These are phyloP conservation scores for Botrytis sinoallii DNA, from an alignment of 2,329 filamentous ascomycete genomes.

Conservation along the genomic window DNA sequence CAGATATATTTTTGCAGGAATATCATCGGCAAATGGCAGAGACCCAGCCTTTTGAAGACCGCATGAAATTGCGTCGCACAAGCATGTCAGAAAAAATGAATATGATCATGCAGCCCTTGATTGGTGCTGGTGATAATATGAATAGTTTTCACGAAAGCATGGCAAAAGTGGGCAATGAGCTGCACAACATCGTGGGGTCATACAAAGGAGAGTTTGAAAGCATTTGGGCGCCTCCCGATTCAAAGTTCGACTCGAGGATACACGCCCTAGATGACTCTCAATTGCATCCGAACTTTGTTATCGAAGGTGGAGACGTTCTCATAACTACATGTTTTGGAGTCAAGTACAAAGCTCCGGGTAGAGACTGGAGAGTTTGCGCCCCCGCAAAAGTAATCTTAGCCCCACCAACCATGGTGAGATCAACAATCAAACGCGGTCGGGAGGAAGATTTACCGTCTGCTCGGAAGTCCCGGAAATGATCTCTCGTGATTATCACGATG, in stretches of 20 bases:
- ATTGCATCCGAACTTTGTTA: neutral
- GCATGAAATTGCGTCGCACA: neutral
- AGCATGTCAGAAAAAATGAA: neutral
- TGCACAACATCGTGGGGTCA: neutral
- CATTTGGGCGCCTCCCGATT: neutral
- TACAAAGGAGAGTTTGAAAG: neutral
- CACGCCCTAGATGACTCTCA: neutral
- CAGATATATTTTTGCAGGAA: neutral
- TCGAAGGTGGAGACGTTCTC: neutral
- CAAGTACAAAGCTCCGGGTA: neutral
- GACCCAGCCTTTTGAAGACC: neutral
- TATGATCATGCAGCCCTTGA: constrained; percentile 4
- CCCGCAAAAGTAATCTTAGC: neutral
- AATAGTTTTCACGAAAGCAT: neutral
- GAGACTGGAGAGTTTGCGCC: neutral
- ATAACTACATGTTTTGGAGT: neutral
- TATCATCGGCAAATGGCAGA: neutral
- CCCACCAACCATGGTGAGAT: neutral
- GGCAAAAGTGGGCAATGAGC: neutral
- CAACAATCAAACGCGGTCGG: neutral
- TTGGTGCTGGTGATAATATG: neutral
- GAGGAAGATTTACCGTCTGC: neutral
- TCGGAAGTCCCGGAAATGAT: neutral
- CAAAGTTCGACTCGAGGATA: neutral
- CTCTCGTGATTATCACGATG: neutral